A percentile compares a stretch with the other conserved stretches of the same genome.
Conservation (phyloP, 352 stramenopile species). For the Pythium apleroticum region DNA sequence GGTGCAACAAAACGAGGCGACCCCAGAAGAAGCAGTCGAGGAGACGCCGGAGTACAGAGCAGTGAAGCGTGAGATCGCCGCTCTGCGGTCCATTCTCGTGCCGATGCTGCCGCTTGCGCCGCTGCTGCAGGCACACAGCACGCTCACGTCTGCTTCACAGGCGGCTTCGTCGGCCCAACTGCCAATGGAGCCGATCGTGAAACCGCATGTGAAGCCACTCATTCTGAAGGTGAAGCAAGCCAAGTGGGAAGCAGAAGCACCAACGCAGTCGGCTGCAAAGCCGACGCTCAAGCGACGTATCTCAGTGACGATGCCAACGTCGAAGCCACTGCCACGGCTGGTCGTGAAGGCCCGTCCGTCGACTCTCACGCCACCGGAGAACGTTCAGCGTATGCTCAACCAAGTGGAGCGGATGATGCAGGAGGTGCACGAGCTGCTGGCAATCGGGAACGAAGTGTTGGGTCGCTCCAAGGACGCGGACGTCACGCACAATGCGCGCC, state of each 20-base stretch:
- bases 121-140: neutral
- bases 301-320: constrained; percentile 10
- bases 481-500: neutral
- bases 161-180: neutral
- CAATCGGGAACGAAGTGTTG: constrained; percentile 22
- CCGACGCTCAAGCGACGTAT: constrained; percentile 14
- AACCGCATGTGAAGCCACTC: constrained; percentile 17
- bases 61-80: neutral
- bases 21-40: neutral
- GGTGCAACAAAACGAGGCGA: neutral
- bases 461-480: neutral
- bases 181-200: constrained; percentile 8
- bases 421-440: constrained; percentile 28
- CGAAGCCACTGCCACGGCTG: constrained; percentile 18
- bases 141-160: neutral
- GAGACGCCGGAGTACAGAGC: neutral
- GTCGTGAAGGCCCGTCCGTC: constrained; percentile 25
- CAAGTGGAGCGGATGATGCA: constrained; percentile 34
- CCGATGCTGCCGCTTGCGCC: constrained; percentile 9
- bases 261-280: neutral
- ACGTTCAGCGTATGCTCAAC: constrained; percentile 31
- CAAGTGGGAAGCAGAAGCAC: constrained; percentile 11
- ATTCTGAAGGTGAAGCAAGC: constrained; percentile 5
- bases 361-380: constrained; percentile 18
- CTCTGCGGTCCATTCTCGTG: constrained; percentile 10